Evolutionary conservation across 179 eudicot genomes (phyloP), one percentile per base, ranked within the genome.

Genomic region (Actinidia arguta): DNA sequence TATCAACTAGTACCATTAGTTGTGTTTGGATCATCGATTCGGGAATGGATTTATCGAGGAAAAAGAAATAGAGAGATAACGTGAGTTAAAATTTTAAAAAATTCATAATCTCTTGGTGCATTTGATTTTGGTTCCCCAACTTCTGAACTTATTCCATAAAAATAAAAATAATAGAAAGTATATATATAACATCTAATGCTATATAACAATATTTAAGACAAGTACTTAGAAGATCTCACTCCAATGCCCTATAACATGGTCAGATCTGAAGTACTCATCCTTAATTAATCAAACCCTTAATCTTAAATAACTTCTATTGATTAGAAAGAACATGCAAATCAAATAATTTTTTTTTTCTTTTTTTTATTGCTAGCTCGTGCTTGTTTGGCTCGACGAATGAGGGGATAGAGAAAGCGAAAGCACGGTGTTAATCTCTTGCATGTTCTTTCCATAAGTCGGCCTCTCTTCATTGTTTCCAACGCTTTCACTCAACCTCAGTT

Each of bases 391-490:
- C 17, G 72, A 42, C 3, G 56, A 79, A 42, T 50, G 72, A 17
- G 80, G 80, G n/a, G 82, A 51, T n/a, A 88, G 78, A 55, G 92
- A 87, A 76, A 90, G 89, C 44, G 92, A 90, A 20, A 90, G 92
- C 83, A 50, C 76, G 25, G 89, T 86, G 76, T 86, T 85, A 76
- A 85, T 85, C 42, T 89, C 88, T 10, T 84, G 76, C 47, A 18
- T 46, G 44, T 24, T 78, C 59, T 73, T 69, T 16, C 70, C 80
- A 36, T 74, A 47, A 47, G 58, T 55, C 73, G n/a, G n/a, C n/a
- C 61, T 76, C 79, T 87, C 82, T 27, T 73, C 76, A 17, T 80
- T 68, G 52, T 68, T 77, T 46, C 77, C 83, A 6, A 68, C 55
- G 44, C 47, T 86, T 46, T 85, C 83, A 84, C 86, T 85, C 86